phyloP scores from a whole-genome alignment of 139 green algal genomes.

The Chlorella sp. region DNA sequence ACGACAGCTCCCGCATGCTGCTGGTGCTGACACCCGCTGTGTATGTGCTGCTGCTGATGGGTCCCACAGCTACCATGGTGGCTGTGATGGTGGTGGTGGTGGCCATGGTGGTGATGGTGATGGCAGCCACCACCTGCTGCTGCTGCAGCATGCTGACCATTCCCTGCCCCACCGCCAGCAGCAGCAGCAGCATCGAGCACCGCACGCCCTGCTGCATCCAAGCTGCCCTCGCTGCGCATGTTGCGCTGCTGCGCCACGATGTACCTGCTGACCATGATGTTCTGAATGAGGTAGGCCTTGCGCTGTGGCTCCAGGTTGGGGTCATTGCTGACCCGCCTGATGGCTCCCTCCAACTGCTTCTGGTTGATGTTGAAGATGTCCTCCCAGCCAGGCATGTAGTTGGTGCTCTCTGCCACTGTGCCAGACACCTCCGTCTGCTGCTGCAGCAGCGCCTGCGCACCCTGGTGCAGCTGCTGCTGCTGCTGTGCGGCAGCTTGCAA shows the following conservation, averaged over 20 bases:
- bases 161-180: not conserved
- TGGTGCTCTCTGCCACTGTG: constrained; percentile 23
- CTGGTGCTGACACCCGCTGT: too few relatives aligned
- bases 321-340: constrained; percentile 55
- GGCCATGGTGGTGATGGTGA: not conserved
- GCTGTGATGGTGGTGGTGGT: too few relatives aligned
- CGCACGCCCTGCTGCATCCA: not conserved
- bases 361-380: constrained; percentile 99
- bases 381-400: constrained; percentile 87
- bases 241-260: constrained; percentile 56
- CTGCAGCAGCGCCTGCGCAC: not conserved
- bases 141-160: not conserved
- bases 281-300: constrained; percentile 97
- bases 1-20: not conserved
- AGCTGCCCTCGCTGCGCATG: constrained; percentile 18
- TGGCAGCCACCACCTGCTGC: constrained; percentile 2
- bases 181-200: not conserved
- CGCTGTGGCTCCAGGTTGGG: constrained; percentile 75
- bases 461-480: not conserved
- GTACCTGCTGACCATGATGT: constrained; percentile 86
- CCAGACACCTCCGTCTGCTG: not conserved
- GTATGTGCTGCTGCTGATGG: too few relatives aligned
- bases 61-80: too few relatives aligned
- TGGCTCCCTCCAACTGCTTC: constrained; percentile 92
- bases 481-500: too few relatives aligned